These are phyloP conservation scores for Aureobasidium vineae DNA, from an alignment of 2,329 filamentous ascomycete species.

Conservation along the genomic window DNA sequence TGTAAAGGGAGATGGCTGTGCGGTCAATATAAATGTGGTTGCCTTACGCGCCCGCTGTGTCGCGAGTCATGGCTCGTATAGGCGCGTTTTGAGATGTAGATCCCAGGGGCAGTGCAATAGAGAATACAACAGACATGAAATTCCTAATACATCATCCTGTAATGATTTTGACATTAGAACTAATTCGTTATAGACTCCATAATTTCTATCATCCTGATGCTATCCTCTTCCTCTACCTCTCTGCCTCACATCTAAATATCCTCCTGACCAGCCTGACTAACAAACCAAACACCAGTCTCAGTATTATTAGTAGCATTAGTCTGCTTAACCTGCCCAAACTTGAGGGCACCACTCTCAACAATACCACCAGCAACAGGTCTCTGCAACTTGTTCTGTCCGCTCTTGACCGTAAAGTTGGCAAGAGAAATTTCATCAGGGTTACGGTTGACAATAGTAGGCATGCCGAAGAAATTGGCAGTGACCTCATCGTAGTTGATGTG, in stretches of 20 bases:
- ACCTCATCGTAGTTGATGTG: constrained; percentile 57
- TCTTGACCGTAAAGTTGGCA: constrained; percentile 67
- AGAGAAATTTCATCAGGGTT: constrained; percentile 65
- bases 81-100: too few species aligned
- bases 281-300: constrained; percentile 35
- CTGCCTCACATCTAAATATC: constrained; percentile 19
- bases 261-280: constrained; percentile 23
- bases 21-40: too few species aligned
- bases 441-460: constrained; percentile 58
- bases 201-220: too few species aligned
- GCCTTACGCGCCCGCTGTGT: too few species aligned
- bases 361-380: constrained; percentile 51
- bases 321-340: constrained; percentile 45
- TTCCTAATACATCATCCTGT: too few species aligned
- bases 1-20: too few species aligned
- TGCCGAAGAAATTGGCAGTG: constrained; percentile 63
- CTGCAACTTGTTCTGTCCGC: constrained; percentile 59
- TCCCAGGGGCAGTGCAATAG: too few species aligned
- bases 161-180: too few species aligned
- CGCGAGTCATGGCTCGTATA: too few species aligned
- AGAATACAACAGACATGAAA: too few species aligned
- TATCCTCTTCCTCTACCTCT: too few species aligned
- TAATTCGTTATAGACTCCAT: too few species aligned
- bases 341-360: constrained; percentile 58
- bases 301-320: constrained; percentile 41